Conservation (phyloP, 2,329 filamentous ascomycete genomes). For the Neopestalotiopsis sp. region DNA sequence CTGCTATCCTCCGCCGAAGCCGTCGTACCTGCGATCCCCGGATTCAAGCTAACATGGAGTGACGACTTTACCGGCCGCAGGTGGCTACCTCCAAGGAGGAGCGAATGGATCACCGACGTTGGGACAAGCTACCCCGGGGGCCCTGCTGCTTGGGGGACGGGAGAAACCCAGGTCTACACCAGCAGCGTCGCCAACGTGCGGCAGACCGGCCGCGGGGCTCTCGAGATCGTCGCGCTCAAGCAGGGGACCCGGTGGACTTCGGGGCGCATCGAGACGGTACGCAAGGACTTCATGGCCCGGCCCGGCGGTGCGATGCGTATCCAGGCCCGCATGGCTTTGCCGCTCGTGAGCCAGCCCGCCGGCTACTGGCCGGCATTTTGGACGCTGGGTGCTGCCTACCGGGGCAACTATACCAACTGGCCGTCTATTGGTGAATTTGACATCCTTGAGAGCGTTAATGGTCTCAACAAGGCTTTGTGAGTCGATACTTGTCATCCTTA, state of each 20-base stretch:
- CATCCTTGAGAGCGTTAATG: constrained; percentile 38
- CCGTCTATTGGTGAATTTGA: constrained; percentile 35
- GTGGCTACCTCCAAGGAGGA: constrained; percentile 39
- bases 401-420: constrained; percentile 40
- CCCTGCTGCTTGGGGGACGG: constrained; percentile 53
- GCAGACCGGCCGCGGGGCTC: constrained; percentile 41
- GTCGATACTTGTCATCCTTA: not conserved
- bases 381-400: constrained; percentile 46
- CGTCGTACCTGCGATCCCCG: constrained; percentile 16
- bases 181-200: constrained; percentile 43
- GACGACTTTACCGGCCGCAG: constrained; percentile 42
- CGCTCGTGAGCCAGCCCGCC: constrained; percentile 18
- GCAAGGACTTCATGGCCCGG: constrained; percentile 41
- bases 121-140: constrained; percentile 55
- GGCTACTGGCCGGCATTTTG: constrained; percentile 53
- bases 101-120: constrained; percentile 50
- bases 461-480: constrained; percentile 25
- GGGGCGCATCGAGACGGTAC: constrained; percentile 47
- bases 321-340: constrained; percentile 19
- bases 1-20: not conserved
- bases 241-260: constrained; percentile 45
- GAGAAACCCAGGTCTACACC: constrained; percentile 54
- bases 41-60: constrained; percentile 15
- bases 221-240: constrained; percentile 44
- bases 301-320: constrained; percentile 35